Evolutionary conservation across 306 rosid genomes (phyloP).

Genomic region (Crotalaria pallida): DNA sequence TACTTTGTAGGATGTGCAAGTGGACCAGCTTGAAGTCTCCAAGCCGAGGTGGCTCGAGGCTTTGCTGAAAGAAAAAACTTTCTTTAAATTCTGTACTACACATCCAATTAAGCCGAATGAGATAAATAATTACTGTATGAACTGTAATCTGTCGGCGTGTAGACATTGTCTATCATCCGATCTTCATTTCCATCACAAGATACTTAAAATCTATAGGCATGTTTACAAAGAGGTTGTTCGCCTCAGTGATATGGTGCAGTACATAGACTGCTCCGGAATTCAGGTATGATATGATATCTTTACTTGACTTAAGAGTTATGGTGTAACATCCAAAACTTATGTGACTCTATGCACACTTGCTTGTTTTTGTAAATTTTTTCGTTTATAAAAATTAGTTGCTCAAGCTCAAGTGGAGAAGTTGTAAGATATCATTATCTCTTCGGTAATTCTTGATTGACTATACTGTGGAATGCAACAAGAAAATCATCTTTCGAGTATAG

Average conservation of each 20-base stretch:
- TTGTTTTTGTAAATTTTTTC: background rate
- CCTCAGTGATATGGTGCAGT: conserved; percentile 29
- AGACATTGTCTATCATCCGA: conserved; percentile 31
- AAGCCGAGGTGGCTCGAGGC: conserved; percentile 37
- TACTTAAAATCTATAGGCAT: conserved; percentile 35
- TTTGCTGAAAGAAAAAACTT: conserved; percentile 22
- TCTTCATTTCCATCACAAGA: conserved; percentile 34
- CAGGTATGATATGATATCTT: conserved; percentile 34
- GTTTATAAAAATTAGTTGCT: background rate
- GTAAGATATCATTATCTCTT: background rate
- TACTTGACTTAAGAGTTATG: background rate
- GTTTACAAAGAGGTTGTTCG: conserved; percentile 41
- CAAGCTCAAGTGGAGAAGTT: background rate
- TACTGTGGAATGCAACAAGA: background rate
- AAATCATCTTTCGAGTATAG: background rate
- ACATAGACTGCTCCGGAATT: conserved; percentile 41
- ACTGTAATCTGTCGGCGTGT: conserved; percentile 36
- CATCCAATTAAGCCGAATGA: conserved; percentile 31
- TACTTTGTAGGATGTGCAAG: conserved; percentile 26
- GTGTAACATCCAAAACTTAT: background rate
- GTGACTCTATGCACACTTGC: background rate
- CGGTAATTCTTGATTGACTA: background rate
- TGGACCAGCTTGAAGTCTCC: background rate
- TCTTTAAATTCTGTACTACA: conserved; percentile 19
- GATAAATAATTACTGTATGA: conserved; percentile 38